Conservation (phyloP, 352 stramenopile species). For the Phytophthora podocarpi region DNA sequence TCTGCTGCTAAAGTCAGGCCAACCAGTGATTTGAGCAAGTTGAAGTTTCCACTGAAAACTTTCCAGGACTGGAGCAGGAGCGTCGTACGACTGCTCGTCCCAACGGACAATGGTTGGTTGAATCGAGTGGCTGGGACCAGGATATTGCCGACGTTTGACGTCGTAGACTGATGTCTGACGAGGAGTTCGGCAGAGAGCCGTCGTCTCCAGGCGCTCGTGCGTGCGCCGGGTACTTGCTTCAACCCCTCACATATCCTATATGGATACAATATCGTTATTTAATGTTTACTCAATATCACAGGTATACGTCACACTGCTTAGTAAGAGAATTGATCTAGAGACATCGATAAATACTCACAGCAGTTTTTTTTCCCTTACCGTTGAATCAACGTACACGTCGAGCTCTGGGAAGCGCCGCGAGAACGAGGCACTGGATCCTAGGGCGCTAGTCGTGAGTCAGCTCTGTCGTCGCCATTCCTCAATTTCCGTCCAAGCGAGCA, state of each 20-base stretch:
- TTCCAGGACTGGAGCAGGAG: not conserved
- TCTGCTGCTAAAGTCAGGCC: too few relatives aligned
- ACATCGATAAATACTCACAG: too few relatives aligned
- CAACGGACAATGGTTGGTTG: constrained; percentile 22
- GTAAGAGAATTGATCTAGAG: too few relatives aligned
- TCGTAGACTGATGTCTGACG: too few relatives aligned
- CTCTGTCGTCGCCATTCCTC: constrained; percentile 19
- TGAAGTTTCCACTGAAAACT: constrained; percentile 20
- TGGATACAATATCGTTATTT: not conserved
- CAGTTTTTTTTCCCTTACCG: too few relatives aligned
- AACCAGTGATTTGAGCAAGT: constrained; percentile 12
- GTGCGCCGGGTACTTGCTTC: not conserved
- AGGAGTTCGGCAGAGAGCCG: constrained; percentile 7
- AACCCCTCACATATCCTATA: constrained; percentile 4
- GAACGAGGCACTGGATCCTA: constrained; percentile 11
- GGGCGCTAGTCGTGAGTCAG: constrained; percentile 4
- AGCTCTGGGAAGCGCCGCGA: constrained; percentile 27
- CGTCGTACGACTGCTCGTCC: too few relatives aligned
- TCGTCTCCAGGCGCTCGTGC: constrained; percentile 5
- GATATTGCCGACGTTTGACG: not conserved
- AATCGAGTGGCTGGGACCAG: not conserved
- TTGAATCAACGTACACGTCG: too few relatives aligned
- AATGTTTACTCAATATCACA: not conserved
- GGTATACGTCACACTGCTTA: too few relatives aligned
- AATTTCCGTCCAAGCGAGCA: constrained; percentile 22